Evolutionary conservation across 2,329 filamentous ascomycete genomes (phyloP).

Genomic region (Microcyclospora pomicola): DNA sequence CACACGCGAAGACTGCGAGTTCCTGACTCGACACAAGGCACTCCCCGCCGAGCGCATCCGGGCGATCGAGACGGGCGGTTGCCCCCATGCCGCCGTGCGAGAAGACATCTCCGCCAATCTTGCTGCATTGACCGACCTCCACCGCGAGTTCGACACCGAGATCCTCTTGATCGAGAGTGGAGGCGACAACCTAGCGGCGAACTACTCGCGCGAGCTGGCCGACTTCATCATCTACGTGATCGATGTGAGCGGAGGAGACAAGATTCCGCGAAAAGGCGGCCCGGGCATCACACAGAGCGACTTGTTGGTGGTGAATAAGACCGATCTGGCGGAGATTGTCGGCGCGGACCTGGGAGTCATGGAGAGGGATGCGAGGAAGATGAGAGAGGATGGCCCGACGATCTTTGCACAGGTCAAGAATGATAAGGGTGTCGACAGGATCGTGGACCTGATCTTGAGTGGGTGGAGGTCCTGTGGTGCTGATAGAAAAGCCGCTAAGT

Average conservation of each 20-base stretch:
- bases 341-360: conserved; percentile 86
- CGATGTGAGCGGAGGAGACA: conserved; percentile 90
- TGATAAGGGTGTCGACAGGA: conserved; percentile 68
- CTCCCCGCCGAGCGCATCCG: conserved; percentile 72
- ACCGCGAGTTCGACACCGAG: conserved; percentile 65
- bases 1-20: conserved; percentile 93
- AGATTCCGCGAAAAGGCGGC: conserved; percentile 89
- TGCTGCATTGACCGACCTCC: conserved; percentile 77
- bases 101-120: conserved; percentile 95
- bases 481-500: conserved; percentile 13
- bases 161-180: conserved; percentile 88
- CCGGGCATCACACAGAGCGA: conserved; percentile 96
- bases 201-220: conserved; percentile 87
- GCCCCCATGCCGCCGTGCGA: conserved; percentile 89
- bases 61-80: conserved; percentile 94
- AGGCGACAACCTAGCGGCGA: conserved; percentile 91
- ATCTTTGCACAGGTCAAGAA: conserved; percentile 98
- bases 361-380: conserved; percentile 87
- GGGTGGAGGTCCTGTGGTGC: conserved; percentile 89
- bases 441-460: conserved; percentile 75
- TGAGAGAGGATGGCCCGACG: conserved; percentile 86
- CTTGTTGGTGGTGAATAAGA: conserved; percentile 91
- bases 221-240: conserved; percentile 99
- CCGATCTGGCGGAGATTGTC: conserved; percentile 77
- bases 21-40: conserved; percentile 75